Evolutionary conservation across 176 grass and related monocot genomes (phyloP).

Genomic region (sorghum (Sorghum bicolor)): DNA sequence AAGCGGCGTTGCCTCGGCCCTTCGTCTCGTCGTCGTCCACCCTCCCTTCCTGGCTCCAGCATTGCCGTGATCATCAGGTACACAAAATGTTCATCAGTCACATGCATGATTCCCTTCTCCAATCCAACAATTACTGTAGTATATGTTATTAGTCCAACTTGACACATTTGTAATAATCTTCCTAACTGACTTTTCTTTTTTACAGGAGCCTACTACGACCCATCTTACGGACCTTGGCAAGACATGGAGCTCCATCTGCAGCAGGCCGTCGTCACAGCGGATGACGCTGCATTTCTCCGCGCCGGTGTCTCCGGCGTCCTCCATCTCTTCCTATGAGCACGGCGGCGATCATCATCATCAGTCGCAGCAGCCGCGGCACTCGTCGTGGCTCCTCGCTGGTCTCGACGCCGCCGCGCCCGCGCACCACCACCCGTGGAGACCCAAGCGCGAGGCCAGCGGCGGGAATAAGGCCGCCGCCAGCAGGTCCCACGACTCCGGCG

Average conservation of each 20-base stretch:
- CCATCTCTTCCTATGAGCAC: conserved; percentile 52
- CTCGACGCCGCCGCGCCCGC: conserved; percentile 15
- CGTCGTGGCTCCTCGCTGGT: conserved; percentile 39
- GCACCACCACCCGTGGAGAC: conserved; percentile 60
- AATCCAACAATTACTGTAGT: neutral
- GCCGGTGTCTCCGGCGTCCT: conserved; percentile 47
- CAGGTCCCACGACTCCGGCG: conserved; percentile 40
- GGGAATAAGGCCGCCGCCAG: neutral
- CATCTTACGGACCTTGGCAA: conserved; percentile 57
- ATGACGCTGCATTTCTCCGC: conserved; percentile 56
- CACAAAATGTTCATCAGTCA: conserved; percentile 23
- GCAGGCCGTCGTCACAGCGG: conserved; percentile 35
- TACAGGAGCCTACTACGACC: conserved; percentile 29
- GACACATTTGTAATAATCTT: too few species aligned
- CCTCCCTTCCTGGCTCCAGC: conserved; percentile 82
- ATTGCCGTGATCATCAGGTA: conserved; percentile 60
- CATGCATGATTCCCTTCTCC: neutral
- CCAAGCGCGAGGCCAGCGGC: conserved; percentile 25
- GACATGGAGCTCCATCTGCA: conserved; percentile 51
- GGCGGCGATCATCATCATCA: neutral
- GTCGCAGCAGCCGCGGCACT: conserved; percentile 19
- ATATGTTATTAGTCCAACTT: neutral
- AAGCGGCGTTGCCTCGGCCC: conserved; percentile 24
- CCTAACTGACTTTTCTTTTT: too few species aligned
- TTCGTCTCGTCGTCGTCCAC: conserved; percentile 40